Conservation (phyloP, 2,329 filamentous ascomycete species). For the Pezicula carpinea region DNA sequence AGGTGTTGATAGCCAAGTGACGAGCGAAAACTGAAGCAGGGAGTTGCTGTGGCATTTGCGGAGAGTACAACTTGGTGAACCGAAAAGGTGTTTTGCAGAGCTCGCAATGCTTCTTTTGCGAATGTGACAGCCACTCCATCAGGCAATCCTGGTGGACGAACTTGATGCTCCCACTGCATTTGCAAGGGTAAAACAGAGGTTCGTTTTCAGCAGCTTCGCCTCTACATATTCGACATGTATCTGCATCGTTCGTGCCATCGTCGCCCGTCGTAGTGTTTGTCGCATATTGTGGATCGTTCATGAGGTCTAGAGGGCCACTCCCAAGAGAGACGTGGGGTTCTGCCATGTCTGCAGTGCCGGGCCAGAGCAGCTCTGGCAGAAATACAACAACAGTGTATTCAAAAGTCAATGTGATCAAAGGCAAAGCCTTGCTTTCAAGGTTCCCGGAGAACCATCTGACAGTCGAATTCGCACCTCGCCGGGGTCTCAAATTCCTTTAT, state of each 20-base stretch:
- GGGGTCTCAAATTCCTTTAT: no score
- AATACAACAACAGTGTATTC: background rate
- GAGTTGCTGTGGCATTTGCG: conserved; percentile 82
- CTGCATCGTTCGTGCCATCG: conserved; percentile 36
- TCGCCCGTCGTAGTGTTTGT: conserved; percentile 30
- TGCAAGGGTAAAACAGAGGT: conserved; percentile 94
- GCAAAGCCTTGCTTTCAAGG: conserved; percentile 22
- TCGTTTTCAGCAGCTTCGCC: conserved; percentile 79
- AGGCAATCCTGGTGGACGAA: conserved; percentile 96
- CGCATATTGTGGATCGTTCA: conserved; percentile 51
- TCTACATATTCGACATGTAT: conserved; percentile 96
- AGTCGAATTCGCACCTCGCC: background rate
- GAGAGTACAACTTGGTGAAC: conserved; percentile 96
- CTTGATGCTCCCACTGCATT: conserved; percentile 98
- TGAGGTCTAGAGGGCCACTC: conserved; percentile 40
- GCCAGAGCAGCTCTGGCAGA: no score
- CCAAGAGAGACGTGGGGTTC: conserved; percentile 4
- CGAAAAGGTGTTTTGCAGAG: conserved; percentile 97
- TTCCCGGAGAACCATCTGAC: conserved; percentile 20
- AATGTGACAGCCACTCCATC: conserved; percentile 98
- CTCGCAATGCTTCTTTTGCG: conserved; percentile 99
- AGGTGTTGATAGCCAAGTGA: conserved; percentile 69
- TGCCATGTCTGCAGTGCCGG: conserved; percentile 13
- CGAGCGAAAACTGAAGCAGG: conserved; percentile 77
- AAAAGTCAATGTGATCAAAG: conserved; percentile 11